Evolutionary conservation across 2,329 filamentous ascomycete genomes (phyloP).

Genomic region (Pseudocercospora fijiensis): DNA sequence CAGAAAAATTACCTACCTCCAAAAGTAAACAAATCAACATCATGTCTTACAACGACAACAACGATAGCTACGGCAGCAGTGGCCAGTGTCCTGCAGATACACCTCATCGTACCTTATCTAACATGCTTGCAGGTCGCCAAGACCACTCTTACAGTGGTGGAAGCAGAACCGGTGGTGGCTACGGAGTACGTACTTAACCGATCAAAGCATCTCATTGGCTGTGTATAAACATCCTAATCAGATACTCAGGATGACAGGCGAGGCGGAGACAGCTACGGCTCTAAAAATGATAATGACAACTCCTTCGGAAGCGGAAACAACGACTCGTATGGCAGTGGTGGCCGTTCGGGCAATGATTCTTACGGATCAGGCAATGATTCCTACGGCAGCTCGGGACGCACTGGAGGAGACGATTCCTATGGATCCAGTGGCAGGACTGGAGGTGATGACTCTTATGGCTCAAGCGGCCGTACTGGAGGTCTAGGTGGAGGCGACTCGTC

Average conservation of each 20-base stretch:
- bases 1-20: neutral
- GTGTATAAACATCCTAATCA: constrained; percentile 19
- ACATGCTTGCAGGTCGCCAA: constrained; percentile 16
- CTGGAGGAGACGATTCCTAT: constrained; percentile 15
- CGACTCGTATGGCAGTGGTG: constrained; percentile 19
- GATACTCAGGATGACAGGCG: constrained; percentile 7
- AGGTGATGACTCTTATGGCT: constrained; percentile 20
- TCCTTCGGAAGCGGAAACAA: constrained; percentile 6
- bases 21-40: constrained; percentile 6
- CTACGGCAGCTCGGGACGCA: constrained; percentile 19
- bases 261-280: neutral
- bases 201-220: constrained; percentile 10
- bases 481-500: constrained; percentile 4
- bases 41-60: constrained; percentile 23
- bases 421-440: constrained; percentile 4
- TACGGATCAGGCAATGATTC: constrained; percentile 9
- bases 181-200: constrained; percentile 20
- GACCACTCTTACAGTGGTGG: constrained; percentile 9
- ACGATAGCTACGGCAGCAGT: constrained; percentile 15
- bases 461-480: constrained; percentile 12
- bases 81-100: constrained; percentile 1
- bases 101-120: constrained; percentile 11
- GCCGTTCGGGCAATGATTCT: constrained; percentile 9
- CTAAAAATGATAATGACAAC: constrained; percentile 8
- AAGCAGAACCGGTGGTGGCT: constrained; percentile 15